A percentile compares a stretch with the other conserved stretches of the same genome.
These are phyloP conservation scores for Lophiostoma macrostomum DNA, from an alignment of 495 filamentous ascomycete genomes.

Conservation along the genomic window DNA sequence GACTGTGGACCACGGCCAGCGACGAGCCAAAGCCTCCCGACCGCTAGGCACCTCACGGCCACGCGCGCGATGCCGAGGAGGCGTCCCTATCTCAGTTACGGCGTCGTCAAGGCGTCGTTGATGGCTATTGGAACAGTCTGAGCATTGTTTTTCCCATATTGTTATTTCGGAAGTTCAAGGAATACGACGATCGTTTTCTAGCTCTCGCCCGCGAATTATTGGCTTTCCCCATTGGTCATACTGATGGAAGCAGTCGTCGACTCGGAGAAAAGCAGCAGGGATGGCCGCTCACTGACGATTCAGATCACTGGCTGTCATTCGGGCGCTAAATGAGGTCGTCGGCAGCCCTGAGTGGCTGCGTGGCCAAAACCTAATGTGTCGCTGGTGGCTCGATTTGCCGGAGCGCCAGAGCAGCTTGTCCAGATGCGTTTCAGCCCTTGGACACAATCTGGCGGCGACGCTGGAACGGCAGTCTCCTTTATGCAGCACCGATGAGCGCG, in stretches of 20 bases:
- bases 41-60: conserved; percentile 4
- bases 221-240: conserved; percentile 22
- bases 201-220: conserved; percentile 18
- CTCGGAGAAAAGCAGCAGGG: conserved; percentile 31
- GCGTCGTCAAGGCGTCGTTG: conserved; percentile 12
- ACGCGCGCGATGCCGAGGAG: conserved; percentile 5
- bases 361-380: conserved; percentile 32
- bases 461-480: conserved; percentile 21
- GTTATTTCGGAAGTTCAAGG: conserved; percentile 33
- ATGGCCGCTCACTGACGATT: conserved; percentile 15
- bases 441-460: conserved; percentile 9
- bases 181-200: conserved; percentile 34
- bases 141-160: conserved; percentile 33
- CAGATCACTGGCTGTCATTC: conserved; percentile 16
- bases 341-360: conserved; percentile 24
- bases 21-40: conserved; percentile 6
- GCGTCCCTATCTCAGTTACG: neutral
- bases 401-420: conserved; percentile 15
- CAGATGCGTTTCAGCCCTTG: conserved; percentile 31
- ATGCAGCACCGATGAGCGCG: conserved; percentile 18
- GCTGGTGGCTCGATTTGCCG: conserved; percentile 28
- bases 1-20: conserved; percentile 4
- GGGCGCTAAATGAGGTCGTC: conserved; percentile 27
- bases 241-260: conserved; percentile 13
- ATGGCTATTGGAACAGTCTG: conserved; percentile 29